Evolutionary conservation across 2,329 filamentous ascomycete genomes (phyloP).

Genomic region (Cladorrhinum sp.): DNA sequence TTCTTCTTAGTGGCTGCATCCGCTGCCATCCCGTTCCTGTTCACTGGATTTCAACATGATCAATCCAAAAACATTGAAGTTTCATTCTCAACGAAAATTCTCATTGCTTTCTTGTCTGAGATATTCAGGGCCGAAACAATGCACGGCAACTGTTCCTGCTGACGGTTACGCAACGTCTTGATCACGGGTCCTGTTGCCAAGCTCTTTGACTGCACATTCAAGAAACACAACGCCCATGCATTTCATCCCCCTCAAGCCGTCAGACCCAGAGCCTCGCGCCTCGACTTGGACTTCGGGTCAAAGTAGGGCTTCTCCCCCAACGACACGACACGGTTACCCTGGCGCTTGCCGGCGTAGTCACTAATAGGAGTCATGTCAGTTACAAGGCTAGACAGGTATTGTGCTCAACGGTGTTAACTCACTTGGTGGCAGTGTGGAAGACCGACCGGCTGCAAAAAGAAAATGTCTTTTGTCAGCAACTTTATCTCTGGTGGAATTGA

Average conservation of each 20-base stretch:
- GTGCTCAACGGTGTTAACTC: constrained; percentile 6
- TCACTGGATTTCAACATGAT: background rate
- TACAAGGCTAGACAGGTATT: background rate
- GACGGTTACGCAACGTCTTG: background rate
- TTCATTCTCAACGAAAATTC: too few species aligned
- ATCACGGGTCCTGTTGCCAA: background rate
- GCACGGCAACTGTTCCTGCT: background rate
- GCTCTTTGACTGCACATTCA: background rate
- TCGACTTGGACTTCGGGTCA: constrained; percentile 28
- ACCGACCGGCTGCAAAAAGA: constrained; percentile 26
- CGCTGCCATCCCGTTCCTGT: too few species aligned
- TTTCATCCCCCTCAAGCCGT: background rate
- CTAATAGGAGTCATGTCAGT: constrained; percentile 6
- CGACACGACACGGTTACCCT: constrained; percentile 32
- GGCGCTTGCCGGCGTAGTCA: constrained; percentile 30
- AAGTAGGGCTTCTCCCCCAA: constrained; percentile 33
- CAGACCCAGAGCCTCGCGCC: constrained; percentile 28
- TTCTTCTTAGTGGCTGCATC: background rate
- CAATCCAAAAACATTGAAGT: background rate
- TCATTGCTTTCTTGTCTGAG: background rate
- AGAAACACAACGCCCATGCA: background rate
- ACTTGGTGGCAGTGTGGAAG: constrained; percentile 33
- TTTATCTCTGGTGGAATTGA: background rate
- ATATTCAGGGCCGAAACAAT: background rate
- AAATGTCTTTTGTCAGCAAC: background rate